Percentiles rank a stretch among this genome's conserved stretches.
phyloP scores from a whole-genome alignment of 768 basidiomycete species.

The Trametes gibbosa region DNA sequence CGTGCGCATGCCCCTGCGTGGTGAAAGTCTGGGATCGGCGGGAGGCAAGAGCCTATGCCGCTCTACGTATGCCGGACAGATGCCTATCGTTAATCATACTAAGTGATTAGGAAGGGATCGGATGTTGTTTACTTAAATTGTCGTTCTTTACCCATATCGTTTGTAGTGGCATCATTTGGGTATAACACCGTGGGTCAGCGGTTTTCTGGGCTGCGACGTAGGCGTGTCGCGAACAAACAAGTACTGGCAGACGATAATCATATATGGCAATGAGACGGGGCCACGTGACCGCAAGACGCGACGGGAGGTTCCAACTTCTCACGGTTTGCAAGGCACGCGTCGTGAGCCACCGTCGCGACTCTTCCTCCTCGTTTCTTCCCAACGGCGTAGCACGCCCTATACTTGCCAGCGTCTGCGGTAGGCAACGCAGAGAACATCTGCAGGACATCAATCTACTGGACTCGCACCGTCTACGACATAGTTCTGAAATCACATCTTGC shows the following conservation, averaged over 20 bases:
- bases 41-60: background rate
- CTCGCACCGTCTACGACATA: background rate
- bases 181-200: too few relatives aligned
- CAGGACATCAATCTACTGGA: background rate
- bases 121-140: too few relatives aligned
- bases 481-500: background rate
- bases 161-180: too few relatives aligned
- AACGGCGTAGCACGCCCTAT: background rate
- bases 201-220: background rate
- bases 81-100: background rate
- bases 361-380: background rate
- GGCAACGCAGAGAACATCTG: too few relatives aligned
- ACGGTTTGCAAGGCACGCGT: slow-evolving; percentile 14
- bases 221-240: too few relatives aligned
- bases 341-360: slow-evolving; percentile 1
- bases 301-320: slow-evolving; percentile 3
- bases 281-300: slow-evolving; percentile 13
- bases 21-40: slow-evolving; percentile 1
- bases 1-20: background rate
- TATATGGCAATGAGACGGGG: background rate
- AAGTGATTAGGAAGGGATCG: too few relatives aligned
- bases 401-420: background rate
- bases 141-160: too few relatives aligned
- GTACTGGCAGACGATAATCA: background rate
- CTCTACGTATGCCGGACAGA: background rate